phyloP scores from a whole-genome alignment of 257 asterid genomes.

The Nicotiana noctiflora region DNA sequence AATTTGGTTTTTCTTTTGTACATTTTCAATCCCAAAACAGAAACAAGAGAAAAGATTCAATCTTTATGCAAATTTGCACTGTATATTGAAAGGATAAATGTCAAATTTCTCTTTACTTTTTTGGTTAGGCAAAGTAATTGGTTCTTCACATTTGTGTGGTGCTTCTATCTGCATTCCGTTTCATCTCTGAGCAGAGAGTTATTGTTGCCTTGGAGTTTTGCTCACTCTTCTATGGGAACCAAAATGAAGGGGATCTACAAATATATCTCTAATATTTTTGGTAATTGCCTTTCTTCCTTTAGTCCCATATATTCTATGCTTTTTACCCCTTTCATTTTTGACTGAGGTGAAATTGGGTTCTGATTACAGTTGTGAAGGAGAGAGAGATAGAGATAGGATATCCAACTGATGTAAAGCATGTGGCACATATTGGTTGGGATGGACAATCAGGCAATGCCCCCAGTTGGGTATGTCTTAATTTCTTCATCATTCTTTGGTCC shows the following conservation, averaged over 20 bases:
- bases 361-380: slow-evolving; percentile 46
- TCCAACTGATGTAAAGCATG: slow-evolving; percentile 87
- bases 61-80: background rate
- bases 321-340: background rate
- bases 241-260: slow-evolving; percentile 74
- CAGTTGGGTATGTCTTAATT: slow-evolving; percentile 57
- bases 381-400: slow-evolving; percentile 76
- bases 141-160: slow-evolving; percentile 13
- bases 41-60: background rate
- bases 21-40: background rate
- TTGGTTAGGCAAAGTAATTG: slow-evolving; percentile 29
- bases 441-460: slow-evolving; percentile 71
- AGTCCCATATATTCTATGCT: background rate
- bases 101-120: slow-evolving; percentile 9
- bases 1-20: background rate
- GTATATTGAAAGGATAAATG: background rate
- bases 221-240: slow-evolving; percentile 35
- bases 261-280: slow-evolving; percentile 64
- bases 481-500: background rate
- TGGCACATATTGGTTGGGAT: slow-evolving; percentile 93
- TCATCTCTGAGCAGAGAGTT: slow-evolving; percentile 19
- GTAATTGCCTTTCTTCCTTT: slow-evolving; percentile 21
- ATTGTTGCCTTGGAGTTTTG: slow-evolving; percentile 13
- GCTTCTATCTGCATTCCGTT: slow-evolving; percentile 22
- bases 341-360: background rate